A percentile compares a stretch with the other conserved stretches of the same genome.
These are phyloP conservation scores for Hypoxylon sp. DNA, from an alignment of 2,329 filamentous ascomycete species.

Conservation along the genomic window DNA sequence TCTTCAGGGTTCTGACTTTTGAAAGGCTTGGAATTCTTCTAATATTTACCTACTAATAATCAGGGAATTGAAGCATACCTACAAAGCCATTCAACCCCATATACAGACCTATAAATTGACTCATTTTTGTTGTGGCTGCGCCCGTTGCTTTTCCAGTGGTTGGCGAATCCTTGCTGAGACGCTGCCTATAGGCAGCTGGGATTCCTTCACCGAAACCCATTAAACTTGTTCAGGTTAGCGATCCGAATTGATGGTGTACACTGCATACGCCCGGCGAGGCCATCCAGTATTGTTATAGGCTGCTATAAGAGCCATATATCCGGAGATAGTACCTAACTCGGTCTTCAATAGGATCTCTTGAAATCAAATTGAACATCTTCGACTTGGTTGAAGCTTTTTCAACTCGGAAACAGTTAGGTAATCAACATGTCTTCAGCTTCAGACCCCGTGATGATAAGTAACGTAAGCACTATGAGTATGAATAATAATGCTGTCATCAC, in stretches of 20 bases:
- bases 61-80: background rate
- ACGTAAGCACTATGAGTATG: background rate
- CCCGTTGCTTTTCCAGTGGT: background rate
- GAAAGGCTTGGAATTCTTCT: background rate
- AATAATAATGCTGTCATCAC: background rate
- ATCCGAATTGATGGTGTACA: background rate
- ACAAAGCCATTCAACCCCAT: constrained; percentile 8
- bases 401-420: background rate
- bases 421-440: background rate
- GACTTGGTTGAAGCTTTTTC: background rate
- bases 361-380: background rate
- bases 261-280: background rate
- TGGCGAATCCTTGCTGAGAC: background rate
- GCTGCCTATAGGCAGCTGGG: background rate
- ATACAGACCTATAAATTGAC: background rate
- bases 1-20: background rate
- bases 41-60: background rate
- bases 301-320: background rate
- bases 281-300: background rate
- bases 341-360: background rate
- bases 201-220: constrained; percentile 2
- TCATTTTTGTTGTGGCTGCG: background rate
- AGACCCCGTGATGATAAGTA: background rate
- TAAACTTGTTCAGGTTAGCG: background rate
- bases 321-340: background rate